Evolutionary conservation across 2,329 filamentous ascomycete species (phyloP).

Genomic region (Sclerotinia trifoliorum): DNA sequence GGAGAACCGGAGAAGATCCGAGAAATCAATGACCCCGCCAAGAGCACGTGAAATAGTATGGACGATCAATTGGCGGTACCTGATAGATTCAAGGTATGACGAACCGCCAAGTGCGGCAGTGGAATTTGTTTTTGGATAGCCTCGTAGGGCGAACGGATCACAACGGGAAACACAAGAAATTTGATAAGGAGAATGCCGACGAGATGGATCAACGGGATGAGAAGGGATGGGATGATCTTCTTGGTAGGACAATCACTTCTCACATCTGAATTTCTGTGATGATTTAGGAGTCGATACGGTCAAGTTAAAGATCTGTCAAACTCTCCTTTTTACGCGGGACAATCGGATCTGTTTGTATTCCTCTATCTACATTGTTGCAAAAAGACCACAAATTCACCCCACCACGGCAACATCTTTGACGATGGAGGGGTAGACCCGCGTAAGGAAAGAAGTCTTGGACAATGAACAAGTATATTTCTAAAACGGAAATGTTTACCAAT

Average conservation of each 20-base stretch:
- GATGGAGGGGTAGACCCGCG: slow-evolving; percentile 7
- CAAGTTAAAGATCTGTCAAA: too few relatives aligned
- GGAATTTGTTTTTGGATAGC: not conserved
- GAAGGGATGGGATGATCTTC: not conserved
- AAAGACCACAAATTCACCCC: not conserved
- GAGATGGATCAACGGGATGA: not conserved
- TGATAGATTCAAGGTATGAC: slow-evolving; percentile 15
- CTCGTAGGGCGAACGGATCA: slow-evolving; percentile 7
- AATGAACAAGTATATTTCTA: not conserved
- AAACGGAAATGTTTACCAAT: not conserved
- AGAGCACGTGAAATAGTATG: not conserved
- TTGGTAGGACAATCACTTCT: not conserved
- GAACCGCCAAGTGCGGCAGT: slow-evolving; percentile 1
- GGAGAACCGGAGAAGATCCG: slow-evolving; percentile 2
- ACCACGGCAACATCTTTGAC: not conserved
- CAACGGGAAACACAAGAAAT: not conserved
- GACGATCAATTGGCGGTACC: not conserved
- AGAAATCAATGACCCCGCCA: slow-evolving; percentile 10
- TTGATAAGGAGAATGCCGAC: not conserved
- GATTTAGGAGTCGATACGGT: too few relatives aligned
- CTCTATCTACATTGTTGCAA: not conserved
- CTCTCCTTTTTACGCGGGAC: slow-evolving; percentile 1
- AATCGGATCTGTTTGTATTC: not conserved
- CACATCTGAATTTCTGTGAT: too few relatives aligned
- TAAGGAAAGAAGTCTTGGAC: not conserved